Conservation (phyloP, 306 rosid genomes). For the Heteromeles arbutifolia region DNA sequence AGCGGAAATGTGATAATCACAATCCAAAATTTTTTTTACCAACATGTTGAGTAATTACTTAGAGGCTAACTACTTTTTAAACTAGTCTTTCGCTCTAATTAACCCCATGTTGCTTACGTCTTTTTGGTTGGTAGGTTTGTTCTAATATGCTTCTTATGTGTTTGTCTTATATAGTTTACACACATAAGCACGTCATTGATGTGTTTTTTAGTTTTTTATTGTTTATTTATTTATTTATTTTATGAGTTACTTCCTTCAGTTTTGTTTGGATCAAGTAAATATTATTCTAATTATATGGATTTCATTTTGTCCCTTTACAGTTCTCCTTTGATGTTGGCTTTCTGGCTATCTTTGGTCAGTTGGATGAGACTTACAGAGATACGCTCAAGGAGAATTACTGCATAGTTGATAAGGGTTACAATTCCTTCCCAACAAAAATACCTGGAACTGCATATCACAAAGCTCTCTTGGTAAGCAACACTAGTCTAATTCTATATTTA, state of each 20-base stretch:
- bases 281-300: conserved; percentile 1
- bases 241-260: conserved; percentile 2
- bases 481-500: neutral
- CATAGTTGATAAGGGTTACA: conserved; percentile 80
- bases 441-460: conserved; percentile 75
- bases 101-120: neutral
- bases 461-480: conserved; percentile 60
- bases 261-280: conserved; percentile 1
- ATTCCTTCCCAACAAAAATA: conserved; percentile 59
- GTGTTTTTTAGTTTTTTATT: neutral
- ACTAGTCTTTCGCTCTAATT: no score
- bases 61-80: no score
- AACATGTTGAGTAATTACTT: no score
- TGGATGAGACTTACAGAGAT: conserved; percentile 48
- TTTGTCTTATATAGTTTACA: neutral
- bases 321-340: conserved; percentile 70
- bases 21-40: no score
- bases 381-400: conserved; percentile 58
- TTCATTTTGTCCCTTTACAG: conserved; percentile 33
- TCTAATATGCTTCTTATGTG: neutral
- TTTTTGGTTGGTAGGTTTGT: neutral
- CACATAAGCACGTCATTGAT: no score
- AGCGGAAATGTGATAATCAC: no score
- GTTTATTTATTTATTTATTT: no score
- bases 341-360: conserved; percentile 60